Conservation (phyloP, 768 basidiomycete species). For the Suillus decipiens region DNA sequence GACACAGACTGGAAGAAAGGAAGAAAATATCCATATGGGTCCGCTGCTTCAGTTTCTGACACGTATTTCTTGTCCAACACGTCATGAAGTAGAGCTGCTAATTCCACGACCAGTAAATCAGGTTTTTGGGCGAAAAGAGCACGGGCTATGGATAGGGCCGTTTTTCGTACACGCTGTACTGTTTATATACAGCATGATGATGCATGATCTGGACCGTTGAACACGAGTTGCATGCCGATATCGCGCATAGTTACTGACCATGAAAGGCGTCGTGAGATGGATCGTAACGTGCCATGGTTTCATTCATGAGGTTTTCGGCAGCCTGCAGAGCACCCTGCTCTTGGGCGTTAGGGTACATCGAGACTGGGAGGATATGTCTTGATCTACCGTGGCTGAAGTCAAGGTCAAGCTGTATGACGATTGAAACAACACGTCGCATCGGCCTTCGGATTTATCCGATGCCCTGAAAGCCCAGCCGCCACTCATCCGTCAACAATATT, state of each 20-base stretch:
- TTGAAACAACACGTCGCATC: conserved; percentile 8
- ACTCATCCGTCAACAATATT: neutral
- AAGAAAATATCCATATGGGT: conserved; percentile 66
- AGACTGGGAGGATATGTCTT: neutral
- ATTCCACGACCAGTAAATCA: conserved; percentile 77
- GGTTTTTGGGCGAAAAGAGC: conserved; percentile 44
- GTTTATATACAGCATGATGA: conserved; percentile 6
- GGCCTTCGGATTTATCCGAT: conserved; percentile 28
- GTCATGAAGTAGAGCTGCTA: conserved; percentile 89
- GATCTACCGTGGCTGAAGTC: neutral
- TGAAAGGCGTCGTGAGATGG: conserved; percentile 81
- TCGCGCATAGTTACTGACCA: conserved; percentile 46
- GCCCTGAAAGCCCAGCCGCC: neutral
- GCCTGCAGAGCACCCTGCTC: conserved; percentile 55
- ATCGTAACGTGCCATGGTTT: conserved; percentile 77
- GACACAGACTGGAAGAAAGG: conserved; percentile 60
- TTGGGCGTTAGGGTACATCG: conserved; percentile 52
- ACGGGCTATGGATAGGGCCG: conserved; percentile 68
- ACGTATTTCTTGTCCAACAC: conserved; percentile 87
- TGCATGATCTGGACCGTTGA: neutral
- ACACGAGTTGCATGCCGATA: conserved; percentile 5
- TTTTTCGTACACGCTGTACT: conserved; percentile 84
- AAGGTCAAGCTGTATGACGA: neutral
- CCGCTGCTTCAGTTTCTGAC: conserved; percentile 51
- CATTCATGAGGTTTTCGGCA: conserved; percentile 69